phyloP scores from a whole-genome alignment of 116 monocot species.

The Papilionanthe hybrid region DNA sequence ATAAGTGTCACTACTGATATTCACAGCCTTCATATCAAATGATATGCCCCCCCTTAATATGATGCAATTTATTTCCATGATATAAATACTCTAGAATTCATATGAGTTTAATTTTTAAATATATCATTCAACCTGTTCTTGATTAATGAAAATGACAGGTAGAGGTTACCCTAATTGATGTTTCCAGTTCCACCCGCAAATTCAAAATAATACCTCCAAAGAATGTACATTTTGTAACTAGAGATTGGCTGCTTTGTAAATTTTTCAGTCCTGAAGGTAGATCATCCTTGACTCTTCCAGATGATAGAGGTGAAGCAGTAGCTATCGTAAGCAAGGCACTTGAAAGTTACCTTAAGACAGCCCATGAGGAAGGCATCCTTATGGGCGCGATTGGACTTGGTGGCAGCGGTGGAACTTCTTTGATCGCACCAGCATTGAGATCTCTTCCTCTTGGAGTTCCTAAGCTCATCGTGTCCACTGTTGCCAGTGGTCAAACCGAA shows the following conservation, averaged over 20 bases:
- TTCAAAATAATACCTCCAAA: constrained; percentile 20
- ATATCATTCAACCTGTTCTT: constrained; percentile 11
- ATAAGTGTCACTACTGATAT: background rate
- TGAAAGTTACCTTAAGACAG: constrained; percentile 37
- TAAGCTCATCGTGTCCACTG: constrained; percentile 85
- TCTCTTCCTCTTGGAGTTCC: constrained; percentile 81
- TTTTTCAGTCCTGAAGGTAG: constrained; percentile 14
- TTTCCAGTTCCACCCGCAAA: constrained; percentile 57
- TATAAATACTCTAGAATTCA: background rate
- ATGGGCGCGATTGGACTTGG: constrained; percentile 71
- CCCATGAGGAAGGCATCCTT: constrained; percentile 36
- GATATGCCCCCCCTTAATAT: background rate
- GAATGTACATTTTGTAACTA: constrained; percentile 33
- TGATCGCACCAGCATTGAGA: constrained; percentile 76
- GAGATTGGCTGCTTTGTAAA: constrained; percentile 49
- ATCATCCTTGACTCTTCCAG: constrained; percentile 38
- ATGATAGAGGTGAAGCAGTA: constrained; percentile 74
- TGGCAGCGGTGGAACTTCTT: constrained; percentile 81
- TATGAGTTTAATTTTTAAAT: background rate
- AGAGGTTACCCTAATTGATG: constrained; percentile 71
- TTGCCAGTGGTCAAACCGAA: constrained; percentile 81
- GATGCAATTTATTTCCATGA: background rate
- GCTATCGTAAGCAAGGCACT: constrained; percentile 63
- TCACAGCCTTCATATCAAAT: background rate
- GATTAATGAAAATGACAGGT: constrained; percentile 45